These are phyloP conservation scores for Linnemannia schmuckeri DNA, from an alignment of 192 early-diverging fungal genomes.

Conservation along the genomic window DNA sequence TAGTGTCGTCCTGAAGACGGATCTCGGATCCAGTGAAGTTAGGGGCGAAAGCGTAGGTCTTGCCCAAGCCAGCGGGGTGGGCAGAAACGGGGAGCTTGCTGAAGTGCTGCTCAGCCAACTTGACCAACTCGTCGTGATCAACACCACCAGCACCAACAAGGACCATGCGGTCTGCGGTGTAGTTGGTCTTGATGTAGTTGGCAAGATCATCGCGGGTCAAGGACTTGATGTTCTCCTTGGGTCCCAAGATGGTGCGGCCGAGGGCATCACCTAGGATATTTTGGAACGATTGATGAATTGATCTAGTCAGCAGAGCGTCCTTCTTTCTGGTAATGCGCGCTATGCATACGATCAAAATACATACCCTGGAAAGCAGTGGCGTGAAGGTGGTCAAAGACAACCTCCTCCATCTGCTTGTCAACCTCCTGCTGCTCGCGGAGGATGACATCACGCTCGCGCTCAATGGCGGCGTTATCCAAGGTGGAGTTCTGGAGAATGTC, in stretches of 20 bases:
- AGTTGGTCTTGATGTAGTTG: conserved; percentile 94
- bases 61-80: conserved; percentile 63
- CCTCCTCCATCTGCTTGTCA: conserved; percentile 96
- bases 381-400: conserved; percentile 99
- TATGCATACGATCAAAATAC: neutral
- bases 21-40: conserved; percentile 93
- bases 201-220: conserved; percentile 88
- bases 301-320: neutral
- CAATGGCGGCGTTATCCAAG: conserved; percentile 86
- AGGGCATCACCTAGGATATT: conserved; percentile 70
- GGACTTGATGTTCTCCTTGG: conserved; percentile 93
- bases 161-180: conserved; percentile 98
- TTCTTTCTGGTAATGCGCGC: neutral
- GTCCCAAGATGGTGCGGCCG: conserved; percentile 94
- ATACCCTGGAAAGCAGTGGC: conserved; percentile 90
- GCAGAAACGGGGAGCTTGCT: conserved; percentile 73
- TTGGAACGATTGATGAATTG: neutral
- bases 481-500: conserved; percentile 96
- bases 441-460: conserved; percentile 98
- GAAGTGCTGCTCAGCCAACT: conserved; percentile 95
- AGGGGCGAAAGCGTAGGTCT: conserved; percentile 67
- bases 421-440: conserved; percentile 94
- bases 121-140: conserved; percentile 93
- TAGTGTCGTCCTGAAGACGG: conserved; percentile 88
- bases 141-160: conserved; percentile 93